Evolutionary conservation across 805 yeast genomes (phyloP).

Genomic region (Alloascoidea africana): DNA sequence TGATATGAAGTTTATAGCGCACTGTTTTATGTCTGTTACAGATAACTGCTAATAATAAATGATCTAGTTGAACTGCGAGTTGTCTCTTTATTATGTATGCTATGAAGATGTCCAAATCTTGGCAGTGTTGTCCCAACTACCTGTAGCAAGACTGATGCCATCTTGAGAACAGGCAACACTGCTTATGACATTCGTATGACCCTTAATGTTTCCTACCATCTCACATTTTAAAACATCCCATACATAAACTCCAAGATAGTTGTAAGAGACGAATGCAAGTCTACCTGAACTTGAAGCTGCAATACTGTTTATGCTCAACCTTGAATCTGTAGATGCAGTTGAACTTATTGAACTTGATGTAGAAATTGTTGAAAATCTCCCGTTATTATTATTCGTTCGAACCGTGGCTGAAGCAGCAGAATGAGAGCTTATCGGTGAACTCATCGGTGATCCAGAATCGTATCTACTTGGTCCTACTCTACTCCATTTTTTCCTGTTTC

Average conservation of each 20-base stretch:
- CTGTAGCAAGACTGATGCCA: constrained; percentile 64
- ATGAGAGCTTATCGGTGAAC: background rate
- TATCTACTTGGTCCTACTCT: constrained; percentile 2
- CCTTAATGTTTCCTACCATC: constrained; percentile 49
- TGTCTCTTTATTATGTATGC: too few relatives aligned
- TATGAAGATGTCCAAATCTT: constrained; percentile 1
- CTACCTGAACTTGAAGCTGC: constrained; percentile 68
- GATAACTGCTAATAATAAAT: too few relatives aligned
- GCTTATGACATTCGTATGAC: constrained; percentile 46
- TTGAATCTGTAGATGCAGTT: constrained; percentile 4
- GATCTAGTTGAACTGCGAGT: too few relatives aligned
- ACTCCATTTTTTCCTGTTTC: background rate
- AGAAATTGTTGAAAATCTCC: too few relatives aligned
- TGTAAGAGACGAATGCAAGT: constrained; percentile 56
- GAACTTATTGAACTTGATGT: too few relatives aligned
- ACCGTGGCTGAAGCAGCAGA: constrained; percentile 5
- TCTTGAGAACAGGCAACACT: constrained; percentile 55
- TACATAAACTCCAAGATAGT: constrained; percentile 57
- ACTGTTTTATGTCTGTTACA: too few relatives aligned
- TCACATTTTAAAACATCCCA: constrained; percentile 66
- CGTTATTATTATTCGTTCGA: too few relatives aligned
- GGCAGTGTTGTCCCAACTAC: constrained; percentile 52
- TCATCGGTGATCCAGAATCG: constrained; percentile 3
- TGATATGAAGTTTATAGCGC: too few relatives aligned
- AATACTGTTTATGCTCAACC: constrained; percentile 39